Percentiles rank a stretch among this genome's conserved stretches.
Evolutionary conservation across 2,329 filamentous ascomycete species (phyloP).

Genomic region (Pyricularia sp.): DNA sequence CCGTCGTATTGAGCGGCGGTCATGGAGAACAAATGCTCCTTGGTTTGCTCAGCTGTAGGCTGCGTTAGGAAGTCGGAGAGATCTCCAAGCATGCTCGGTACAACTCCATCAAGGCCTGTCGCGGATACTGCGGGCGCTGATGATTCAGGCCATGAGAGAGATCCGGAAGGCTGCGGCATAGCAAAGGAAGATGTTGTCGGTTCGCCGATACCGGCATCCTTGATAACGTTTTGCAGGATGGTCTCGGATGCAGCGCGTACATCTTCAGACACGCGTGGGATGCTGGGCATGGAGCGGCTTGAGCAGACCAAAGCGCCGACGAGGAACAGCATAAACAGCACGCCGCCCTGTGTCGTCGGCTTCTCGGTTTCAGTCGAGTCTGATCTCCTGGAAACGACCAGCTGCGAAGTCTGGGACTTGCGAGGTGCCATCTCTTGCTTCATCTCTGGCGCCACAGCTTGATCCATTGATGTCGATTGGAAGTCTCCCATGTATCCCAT

Average conservation of each 20-base stretch:
- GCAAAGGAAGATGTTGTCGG: slow-evolving; percentile 29
- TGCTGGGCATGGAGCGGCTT: slow-evolving; percentile 55
- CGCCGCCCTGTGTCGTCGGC: slow-evolving; percentile 60
- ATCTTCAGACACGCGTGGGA: slow-evolving; percentile 69
- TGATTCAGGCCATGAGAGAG: slow-evolving; percentile 29
- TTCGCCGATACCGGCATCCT: slow-evolving; percentile 55
- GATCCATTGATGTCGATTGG: slow-evolving; percentile 34
- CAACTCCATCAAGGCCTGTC: slow-evolving; percentile 33
- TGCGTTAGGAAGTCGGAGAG: slow-evolving; percentile 56
- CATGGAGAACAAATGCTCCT: slow-evolving; percentile 77
- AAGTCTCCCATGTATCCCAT: slow-evolving; percentile 67
- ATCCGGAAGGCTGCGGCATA: slow-evolving; percentile 36
- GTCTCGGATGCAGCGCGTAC: slow-evolving; percentile 66
- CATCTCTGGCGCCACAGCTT: slow-evolving; percentile 26
- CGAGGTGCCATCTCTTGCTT: slow-evolving; percentile 51
- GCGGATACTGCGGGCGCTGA: slow-evolving; percentile 14
- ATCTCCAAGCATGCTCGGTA: slow-evolving; percentile 50
- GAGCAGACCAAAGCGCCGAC: slow-evolving; percentile 94
- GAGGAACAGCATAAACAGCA: slow-evolving; percentile 91
- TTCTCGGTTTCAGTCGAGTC: slow-evolving; percentile 41
- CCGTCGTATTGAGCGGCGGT: slow-evolving; percentile 81
- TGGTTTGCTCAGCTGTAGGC: slow-evolving; percentile 72
- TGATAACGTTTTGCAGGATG: slow-evolving; percentile 68
- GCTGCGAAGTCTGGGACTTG: slow-evolving; percentile 23
- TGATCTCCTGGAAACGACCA: slow-evolving; percentile 26